Conservation (phyloP, 1,284 basidiomycete species). For the Melanopsichium pennsylvanicum region DNA sequence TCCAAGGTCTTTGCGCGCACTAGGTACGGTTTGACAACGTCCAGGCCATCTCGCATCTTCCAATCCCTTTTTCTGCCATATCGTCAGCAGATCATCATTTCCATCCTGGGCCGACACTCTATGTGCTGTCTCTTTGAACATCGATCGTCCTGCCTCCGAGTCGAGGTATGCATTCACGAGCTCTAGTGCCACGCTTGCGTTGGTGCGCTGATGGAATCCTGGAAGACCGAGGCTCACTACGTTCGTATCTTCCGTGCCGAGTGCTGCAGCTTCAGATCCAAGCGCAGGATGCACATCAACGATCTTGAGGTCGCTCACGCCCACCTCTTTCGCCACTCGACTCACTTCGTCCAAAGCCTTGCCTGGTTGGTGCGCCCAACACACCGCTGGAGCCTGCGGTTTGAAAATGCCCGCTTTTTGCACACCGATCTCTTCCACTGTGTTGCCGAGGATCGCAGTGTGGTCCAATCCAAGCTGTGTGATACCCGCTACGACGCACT, state of each 20-base stretch:
- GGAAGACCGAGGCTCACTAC: slow-evolving; percentile 73
- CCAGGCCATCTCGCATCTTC: slow-evolving; percentile 87
- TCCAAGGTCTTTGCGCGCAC: slow-evolving; percentile 67
- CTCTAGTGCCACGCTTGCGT: slow-evolving; percentile 85
- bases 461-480: slow-evolving; percentile 93
- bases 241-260: slow-evolving; percentile 4
- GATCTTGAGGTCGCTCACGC: slow-evolving; percentile 33
- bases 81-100: neutral
- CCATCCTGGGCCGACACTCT: neutral
- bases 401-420: slow-evolving; percentile 99
- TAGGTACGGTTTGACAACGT: slow-evolving; percentile 83
- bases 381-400: slow-evolving; percentile 82
- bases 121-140: slow-evolving; percentile 25
- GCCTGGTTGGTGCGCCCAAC: slow-evolving; percentile 81
- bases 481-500: slow-evolving; percentile 86
- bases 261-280: slow-evolving; percentile 8
- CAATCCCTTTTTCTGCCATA: slow-evolving; percentile 73
- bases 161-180: slow-evolving; percentile 77
- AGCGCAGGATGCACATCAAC: slow-evolving; percentile 39
- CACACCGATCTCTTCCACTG: slow-evolving; percentile 86
- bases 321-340: slow-evolving; percentile 75
- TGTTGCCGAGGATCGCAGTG: slow-evolving; percentile 87
- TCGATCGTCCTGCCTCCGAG: slow-evolving; percentile 61
- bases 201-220: slow-evolving; percentile 87
- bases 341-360: slow-evolving; percentile 76